Conservation (phyloP, 352 stramenopile species). For the Pythium monospermum region DNA sequence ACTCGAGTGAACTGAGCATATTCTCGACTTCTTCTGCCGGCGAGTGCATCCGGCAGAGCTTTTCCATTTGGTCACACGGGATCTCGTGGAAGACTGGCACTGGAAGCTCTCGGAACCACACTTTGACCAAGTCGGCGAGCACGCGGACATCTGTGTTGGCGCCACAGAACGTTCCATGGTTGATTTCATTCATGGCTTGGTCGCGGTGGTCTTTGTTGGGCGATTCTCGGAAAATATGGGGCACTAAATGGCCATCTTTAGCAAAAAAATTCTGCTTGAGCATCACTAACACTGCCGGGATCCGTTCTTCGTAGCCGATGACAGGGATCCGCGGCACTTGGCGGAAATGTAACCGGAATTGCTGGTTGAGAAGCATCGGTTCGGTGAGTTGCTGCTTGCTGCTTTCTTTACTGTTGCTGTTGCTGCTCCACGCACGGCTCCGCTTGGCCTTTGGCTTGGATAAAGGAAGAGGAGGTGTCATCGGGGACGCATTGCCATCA, state of each 20-base stretch:
- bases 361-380: constrained; percentile 70
- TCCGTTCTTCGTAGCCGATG: constrained; percentile 61
- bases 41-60: constrained; percentile 27
- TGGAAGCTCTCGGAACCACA: constrained; percentile 86
- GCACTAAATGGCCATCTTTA: constrained; percentile 53
- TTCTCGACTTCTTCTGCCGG: constrained; percentile 35
- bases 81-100: constrained; percentile 81
- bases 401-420: constrained; percentile 13
- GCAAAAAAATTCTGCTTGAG: constrained; percentile 74
- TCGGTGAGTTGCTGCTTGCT: constrained; percentile 23
- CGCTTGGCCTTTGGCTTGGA: constrained; percentile 26
- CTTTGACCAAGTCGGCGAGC: constrained; percentile 85
- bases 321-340: constrained; percentile 66
- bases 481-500: constrained; percentile 18
- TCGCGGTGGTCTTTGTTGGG: constrained; percentile 84
- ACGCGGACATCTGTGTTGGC: constrained; percentile 72
- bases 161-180: constrained; percentile 67
- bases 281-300: constrained; percentile 86
- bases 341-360: constrained; percentile 77
- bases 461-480: constrained; percentile 17
- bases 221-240: constrained; percentile 87
- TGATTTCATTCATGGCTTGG: constrained; percentile 78
- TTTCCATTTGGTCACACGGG: constrained; percentile 60
- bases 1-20: constrained; percentile 51
- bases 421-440: constrained; percentile 24